Evolutionary conservation across 2,329 filamentous ascomycete species (phyloP).

Genomic region (Xylaria sp.): DNA sequence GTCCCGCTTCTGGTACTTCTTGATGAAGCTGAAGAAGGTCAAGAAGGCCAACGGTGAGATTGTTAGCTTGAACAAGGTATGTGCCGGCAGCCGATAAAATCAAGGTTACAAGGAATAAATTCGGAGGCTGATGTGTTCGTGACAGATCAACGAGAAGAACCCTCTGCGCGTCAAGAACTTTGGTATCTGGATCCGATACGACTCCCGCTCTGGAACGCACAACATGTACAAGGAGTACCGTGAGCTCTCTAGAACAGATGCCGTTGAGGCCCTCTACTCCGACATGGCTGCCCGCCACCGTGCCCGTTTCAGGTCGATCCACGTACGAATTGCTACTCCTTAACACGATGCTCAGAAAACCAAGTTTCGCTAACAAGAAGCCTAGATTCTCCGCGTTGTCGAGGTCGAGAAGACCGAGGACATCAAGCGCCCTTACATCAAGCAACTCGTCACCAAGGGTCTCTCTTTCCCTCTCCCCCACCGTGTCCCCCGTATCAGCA

Average conservation of each 20-base stretch:
- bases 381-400: slow-evolving; percentile 95
- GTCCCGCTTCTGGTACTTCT: slow-evolving; percentile 99
- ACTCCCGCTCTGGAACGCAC: slow-evolving; percentile 99
- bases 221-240: slow-evolving; percentile 99
- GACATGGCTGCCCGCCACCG: slow-evolving; percentile 99
- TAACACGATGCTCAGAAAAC: neutral
- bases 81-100: slow-evolving; percentile 51
- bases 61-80: slow-evolving; percentile 93
- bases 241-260: slow-evolving; percentile 95
- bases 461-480: slow-evolving; percentile 99
- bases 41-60: slow-evolving; percentile 99
- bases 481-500: slow-evolving; percentile 84
- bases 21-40: slow-evolving; percentile 99
- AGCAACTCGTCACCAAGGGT: slow-evolving; percentile 94
- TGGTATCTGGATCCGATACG: slow-evolving; percentile 99
- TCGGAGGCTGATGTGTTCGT: slow-evolving; percentile 32
- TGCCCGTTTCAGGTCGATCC: slow-evolving; percentile 96
- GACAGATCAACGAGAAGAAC: slow-evolving; percentile 98
- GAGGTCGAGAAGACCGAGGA: slow-evolving; percentile 95
- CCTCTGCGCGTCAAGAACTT: slow-evolving; percentile 99
- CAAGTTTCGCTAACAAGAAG: slow-evolving; percentile 44
- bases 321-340: slow-evolving; percentile 71
- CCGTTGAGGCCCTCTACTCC: slow-evolving; percentile 97
- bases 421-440: slow-evolving; percentile 99
- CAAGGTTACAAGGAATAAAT: neutral